Evolutionary conservation across 108 stramenopile genomes (phyloP).

Genomic region (Asterionellopsis glacialis): DNA sequence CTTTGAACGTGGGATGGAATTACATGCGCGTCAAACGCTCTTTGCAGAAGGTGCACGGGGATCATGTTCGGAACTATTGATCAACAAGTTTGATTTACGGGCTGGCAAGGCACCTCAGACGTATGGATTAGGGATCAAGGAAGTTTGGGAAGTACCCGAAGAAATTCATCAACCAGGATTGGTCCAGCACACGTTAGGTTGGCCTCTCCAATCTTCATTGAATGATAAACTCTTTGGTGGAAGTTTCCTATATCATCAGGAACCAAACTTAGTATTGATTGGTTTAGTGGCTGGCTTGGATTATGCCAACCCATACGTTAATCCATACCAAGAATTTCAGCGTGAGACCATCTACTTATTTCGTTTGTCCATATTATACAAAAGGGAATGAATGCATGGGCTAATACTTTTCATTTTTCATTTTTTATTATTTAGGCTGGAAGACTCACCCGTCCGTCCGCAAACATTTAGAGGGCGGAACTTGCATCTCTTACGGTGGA

Average conservation of each 20-base stretch:
- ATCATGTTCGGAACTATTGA: constrained; percentile 91
- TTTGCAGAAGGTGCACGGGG: constrained; percentile 99
- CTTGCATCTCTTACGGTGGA: constrained; percentile 96
- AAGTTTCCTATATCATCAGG: constrained; percentile 94
- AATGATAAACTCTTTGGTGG: constrained; percentile 88
- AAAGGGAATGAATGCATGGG: too few species aligned
- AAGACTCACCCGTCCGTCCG: constrained; percentile 94
- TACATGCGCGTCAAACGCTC: constrained; percentile 93
- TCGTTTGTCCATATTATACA: too few species aligned
- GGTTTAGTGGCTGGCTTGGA: constrained; percentile 97
- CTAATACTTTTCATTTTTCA: too few species aligned
- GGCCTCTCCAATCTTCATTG: constrained; percentile 80
- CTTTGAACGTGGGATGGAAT: constrained; percentile 95
- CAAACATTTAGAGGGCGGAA: constrained; percentile 89
- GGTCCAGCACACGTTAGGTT: constrained; percentile 98
- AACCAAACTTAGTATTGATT: constrained; percentile 90
- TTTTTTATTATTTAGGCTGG: constrained; percentile 25
- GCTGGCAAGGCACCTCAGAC: constrained; percentile 79
- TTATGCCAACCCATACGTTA: constrained; percentile 98
- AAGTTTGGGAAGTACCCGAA: constrained; percentile 97
- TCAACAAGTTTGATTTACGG: constrained; percentile 85
- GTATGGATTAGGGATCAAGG: constrained; percentile 98
- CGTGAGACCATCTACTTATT: constrained; percentile 16
- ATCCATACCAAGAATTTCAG: constrained; percentile 99
- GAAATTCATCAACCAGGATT: constrained; percentile 90